phyloP scores from a whole-genome alignment of 805 yeast genomes.

The Metschnikowia koreensis region DNA sequence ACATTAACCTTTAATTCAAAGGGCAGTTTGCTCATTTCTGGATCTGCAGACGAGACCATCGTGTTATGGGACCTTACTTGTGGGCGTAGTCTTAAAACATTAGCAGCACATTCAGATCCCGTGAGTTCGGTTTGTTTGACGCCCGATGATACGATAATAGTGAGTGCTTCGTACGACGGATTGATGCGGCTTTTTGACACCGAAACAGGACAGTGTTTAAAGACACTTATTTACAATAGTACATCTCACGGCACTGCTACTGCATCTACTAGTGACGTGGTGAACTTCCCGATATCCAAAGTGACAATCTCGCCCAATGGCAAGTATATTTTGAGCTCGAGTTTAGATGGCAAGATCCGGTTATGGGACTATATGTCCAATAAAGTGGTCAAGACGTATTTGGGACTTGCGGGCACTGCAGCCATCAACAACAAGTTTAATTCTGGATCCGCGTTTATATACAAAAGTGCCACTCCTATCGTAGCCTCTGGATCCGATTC shows the following conservation, averaged over 20 bases:
- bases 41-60: constrained; percentile 88
- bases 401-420: constrained; percentile 24
- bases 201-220: constrained; percentile 85
- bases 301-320: constrained; percentile 81
- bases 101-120: constrained; percentile 93
- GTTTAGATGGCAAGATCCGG: constrained; percentile 75
- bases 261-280: constrained; percentile 50
- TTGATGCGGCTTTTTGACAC: constrained; percentile 86
- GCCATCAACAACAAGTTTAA: constrained; percentile 51
- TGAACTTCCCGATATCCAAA: constrained; percentile 67
- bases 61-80: constrained; percentile 82
- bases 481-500: constrained; percentile 63
- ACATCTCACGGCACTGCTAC: constrained; percentile 59
- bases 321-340: constrained; percentile 69
- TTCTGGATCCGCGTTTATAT: constrained; percentile 53
- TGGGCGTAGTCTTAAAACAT: constrained; percentile 69
- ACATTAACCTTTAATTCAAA: constrained; percentile 65
- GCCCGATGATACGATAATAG: constrained; percentile 76
- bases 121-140: constrained; percentile 73
- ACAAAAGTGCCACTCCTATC: constrained; percentile 32
- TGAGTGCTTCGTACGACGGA: constrained; percentile 90
- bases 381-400: constrained; percentile 72
- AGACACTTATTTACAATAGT: constrained; percentile 77
- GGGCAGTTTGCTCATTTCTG: constrained; percentile 77
- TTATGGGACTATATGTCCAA: constrained; percentile 87